A percentile compares a stretch with the other conserved stretches of the same genome.
Conservation (phyloP, 306 rosid species). For the Sesbania bispinosa region DNA sequence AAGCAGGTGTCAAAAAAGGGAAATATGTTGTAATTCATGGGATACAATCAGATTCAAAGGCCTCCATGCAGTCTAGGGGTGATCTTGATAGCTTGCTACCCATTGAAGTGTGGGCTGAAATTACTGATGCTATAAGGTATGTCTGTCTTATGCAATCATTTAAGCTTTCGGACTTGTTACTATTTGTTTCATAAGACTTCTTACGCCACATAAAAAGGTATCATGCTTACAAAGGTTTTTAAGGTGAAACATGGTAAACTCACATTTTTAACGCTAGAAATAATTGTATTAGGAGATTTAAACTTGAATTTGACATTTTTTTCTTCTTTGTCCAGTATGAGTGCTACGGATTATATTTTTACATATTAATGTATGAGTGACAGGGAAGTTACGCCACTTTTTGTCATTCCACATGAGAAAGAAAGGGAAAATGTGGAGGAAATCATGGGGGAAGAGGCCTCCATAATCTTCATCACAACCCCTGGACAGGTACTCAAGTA, state of each 20-base stretch:
- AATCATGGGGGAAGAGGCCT: constrained; percentile 50
- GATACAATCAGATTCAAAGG: constrained; percentile 81
- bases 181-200: background rate
- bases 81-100: constrained; percentile 87
- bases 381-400: constrained; percentile 76
- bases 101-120: constrained; percentile 68
- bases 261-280: too few relatives aligned
- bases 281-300: too few relatives aligned
- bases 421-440: constrained; percentile 85
- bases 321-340: too few relatives aligned
- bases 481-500: constrained; percentile 76
- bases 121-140: constrained; percentile 47
- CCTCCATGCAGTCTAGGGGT: constrained; percentile 90
- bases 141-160: background rate
- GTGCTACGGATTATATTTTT: background rate
- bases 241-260: too few relatives aligned
- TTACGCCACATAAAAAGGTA: background rate
- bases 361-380: background rate
- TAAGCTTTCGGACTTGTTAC: background rate
- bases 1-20: constrained; percentile 62
- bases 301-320: too few relatives aligned
- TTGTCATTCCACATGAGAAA: constrained; percentile 91
- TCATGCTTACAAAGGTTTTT: too few relatives aligned
- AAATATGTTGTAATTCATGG: constrained; percentile 85
- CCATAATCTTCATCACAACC: constrained; percentile 80